phyloP scores from a whole-genome alignment of 148 eudicot species.

The Chenopodium formosanum region DNA sequence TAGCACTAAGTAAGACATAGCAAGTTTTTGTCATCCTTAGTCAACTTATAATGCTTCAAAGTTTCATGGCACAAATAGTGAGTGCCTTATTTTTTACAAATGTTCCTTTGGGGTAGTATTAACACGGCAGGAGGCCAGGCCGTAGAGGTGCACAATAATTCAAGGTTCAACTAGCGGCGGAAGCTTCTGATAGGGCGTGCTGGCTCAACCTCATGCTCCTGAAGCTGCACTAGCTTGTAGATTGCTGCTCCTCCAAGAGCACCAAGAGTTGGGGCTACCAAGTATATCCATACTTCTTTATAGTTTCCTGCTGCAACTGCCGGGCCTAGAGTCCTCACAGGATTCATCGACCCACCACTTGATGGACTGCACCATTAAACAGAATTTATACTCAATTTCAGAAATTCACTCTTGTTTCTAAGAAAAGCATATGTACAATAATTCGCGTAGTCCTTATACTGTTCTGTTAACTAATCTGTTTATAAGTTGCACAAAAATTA shows the following conservation, averaged over 20 bases:
- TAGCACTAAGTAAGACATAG: not conserved
- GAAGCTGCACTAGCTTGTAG: slow-evolving; percentile 77
- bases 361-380: slow-evolving; percentile 53
- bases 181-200: slow-evolving; percentile 77
- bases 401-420: not conserved
- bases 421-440: not conserved
- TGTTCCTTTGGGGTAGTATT: not conserved
- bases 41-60: slow-evolving; percentile 5
- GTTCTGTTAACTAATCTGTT: not conserved
- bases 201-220: slow-evolving; percentile 57
- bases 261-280: slow-evolving; percentile 86
- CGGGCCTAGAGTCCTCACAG: slow-evolving; percentile 89
- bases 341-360: slow-evolving; percentile 93
- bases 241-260: slow-evolving; percentile 78
- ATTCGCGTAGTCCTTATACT: not conserved
- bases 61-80: not conserved
- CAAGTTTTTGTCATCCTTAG: slow-evolving; percentile 3
- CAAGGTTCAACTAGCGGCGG: slow-evolving; percentile 52
- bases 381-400: not conserved
- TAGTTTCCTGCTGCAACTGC: slow-evolving; percentile 96
- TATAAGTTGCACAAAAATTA: not conserved
- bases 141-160: not conserved
- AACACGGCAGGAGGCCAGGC: not conserved
- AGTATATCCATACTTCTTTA: slow-evolving; percentile 69
- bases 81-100: slow-evolving; percentile 15